phyloP scores from a whole-genome alignment of 2,329 filamentous ascomycete genomes.

The Harringtonia aguacate region DNA sequence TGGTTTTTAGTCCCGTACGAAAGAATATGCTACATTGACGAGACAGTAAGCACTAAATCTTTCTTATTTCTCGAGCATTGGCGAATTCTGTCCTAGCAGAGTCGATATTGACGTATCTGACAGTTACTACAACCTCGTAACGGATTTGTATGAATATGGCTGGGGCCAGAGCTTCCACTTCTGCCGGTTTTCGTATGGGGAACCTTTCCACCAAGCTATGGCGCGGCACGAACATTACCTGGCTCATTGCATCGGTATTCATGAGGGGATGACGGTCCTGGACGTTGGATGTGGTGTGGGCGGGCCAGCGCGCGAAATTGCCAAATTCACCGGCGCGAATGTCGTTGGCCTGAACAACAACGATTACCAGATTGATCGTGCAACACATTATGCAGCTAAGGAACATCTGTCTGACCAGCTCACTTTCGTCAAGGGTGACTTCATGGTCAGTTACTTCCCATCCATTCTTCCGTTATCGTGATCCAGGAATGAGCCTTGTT shows the following conservation, averaged over 20 bases:
- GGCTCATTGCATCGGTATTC: constrained; percentile 76
- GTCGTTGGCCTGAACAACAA: constrained; percentile 96
- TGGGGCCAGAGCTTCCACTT: constrained; percentile 98
- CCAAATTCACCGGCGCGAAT: constrained; percentile 86
- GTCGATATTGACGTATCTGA: no score
- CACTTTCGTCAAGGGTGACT: constrained; percentile 87
- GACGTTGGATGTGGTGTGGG: constrained; percentile 97
- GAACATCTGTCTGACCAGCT: constrained; percentile 73
- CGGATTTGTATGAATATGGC: constrained; percentile 91
- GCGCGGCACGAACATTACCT: constrained; percentile 97
- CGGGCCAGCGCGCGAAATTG: constrained; percentile 89
- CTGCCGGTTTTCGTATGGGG: constrained; percentile 80
- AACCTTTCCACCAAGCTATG: constrained; percentile 84
- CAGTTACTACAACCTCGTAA: constrained; percentile 95
- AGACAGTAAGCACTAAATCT: constrained; percentile 50
- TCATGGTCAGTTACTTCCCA: constrained; percentile 49
- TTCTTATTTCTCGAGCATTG: not conserved
- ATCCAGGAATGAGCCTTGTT: not conserved
- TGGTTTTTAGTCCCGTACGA: constrained; percentile 55
- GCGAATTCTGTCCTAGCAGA: no score
- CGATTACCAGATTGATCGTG: constrained; percentile 95
- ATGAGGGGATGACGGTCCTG: constrained; percentile 78
- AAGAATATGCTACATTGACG: constrained; percentile 87
- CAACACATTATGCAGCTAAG: constrained; percentile 72
- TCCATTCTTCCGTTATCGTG: not conserved